Percentiles rank a stretch among this genome's conserved stretches.
Conservation (phyloP, 257 asterid species). For the Scutellaria minor region DNA sequence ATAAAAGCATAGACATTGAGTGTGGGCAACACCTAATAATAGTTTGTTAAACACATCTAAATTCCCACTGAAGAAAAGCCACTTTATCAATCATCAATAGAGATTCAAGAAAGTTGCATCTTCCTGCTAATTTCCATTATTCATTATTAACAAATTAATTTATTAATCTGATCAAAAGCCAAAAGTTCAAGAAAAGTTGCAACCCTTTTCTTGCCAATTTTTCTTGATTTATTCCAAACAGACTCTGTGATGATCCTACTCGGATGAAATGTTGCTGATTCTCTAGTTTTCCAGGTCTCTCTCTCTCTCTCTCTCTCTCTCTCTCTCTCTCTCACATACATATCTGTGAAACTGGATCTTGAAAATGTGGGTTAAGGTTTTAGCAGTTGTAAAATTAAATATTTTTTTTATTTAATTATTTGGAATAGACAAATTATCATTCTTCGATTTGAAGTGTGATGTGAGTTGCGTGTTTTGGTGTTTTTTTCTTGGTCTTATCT, state of each 20-base stretch:
- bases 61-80: conserved; percentile 30
- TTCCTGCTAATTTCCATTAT: conserved; percentile 26
- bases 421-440: conserved; percentile 28
- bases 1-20: conserved; percentile 16
- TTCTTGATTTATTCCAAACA: conserved; percentile 12
- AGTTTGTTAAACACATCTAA: conserved; percentile 12
- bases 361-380: conserved; percentile 20
- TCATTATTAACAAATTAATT: background rate
- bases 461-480: conserved; percentile 40
- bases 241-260: conserved; percentile 25
- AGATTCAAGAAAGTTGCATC: conserved; percentile 22
- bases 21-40: conserved; percentile 24
- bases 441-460: conserved; percentile 5
- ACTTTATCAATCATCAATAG: conserved; percentile 13
- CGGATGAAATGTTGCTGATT: conserved; percentile 16
- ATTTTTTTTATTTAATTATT: conserved; percentile 14
- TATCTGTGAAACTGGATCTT: conserved; percentile 33
- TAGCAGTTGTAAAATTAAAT: background rate
- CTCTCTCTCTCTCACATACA: background rate
- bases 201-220: conserved; percentile 21
- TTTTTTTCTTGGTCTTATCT: conserved; percentile 18
- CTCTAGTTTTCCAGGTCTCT: conserved; percentile 30
- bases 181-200: conserved; percentile 27
- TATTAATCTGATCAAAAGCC: too few relatives aligned
- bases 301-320: conserved; percentile 13